Base-by-base conservation (phyloP, 225 moss, liverwort and hornwort species). In the Takakia lepidozioides region DNA sequence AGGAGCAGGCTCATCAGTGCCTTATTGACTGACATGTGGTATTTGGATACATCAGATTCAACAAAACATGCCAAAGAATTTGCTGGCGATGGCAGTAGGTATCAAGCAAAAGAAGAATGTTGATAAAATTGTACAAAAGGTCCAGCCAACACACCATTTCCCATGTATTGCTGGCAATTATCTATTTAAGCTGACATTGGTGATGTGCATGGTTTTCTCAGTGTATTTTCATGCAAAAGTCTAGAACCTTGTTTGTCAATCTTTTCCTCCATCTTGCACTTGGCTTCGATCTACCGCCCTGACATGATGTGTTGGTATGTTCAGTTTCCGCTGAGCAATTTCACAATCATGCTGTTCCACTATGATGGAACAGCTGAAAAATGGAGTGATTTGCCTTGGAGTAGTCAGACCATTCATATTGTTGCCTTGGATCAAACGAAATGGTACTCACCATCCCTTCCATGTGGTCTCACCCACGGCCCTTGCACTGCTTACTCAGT, bases 31-130 rank as follows among this genome's bases (percentile, higher is more conserved):
- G 19, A 19, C 9, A 6, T 28, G 49, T 28, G 49, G 19, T 49
- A 30, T 49, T 28, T 22, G 22, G 5, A 29, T 9, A 17, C 26
- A 27, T 36, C 73, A 86, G 72, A 38, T 67, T 18, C 29, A 59
- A 32, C 54, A 58, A 24, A 25, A 43, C 5, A 48, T 57, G 45
- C 67, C 65, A 5, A 69, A 74, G 51, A 88, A 83, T 55, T 48
- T 93, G 51, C 58, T 93, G 52, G 93, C 93, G 21, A 76, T 93
- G 75, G 73, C 93, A 14, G 83, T 88, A 0, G 93, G 93, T 55
- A 65, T 93, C 67, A 88, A 88, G 56, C 93, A 88, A 54, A 88
- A 83, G 70, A 44, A 21, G 5, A 54, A 43, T 8, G 93, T 93
- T 8, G 45, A 88, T 51, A 62, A 68, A 41, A 86, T 93, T 29